Conservation (phyloP, 2,329 filamentous ascomycete species). For the Cadophora malorum region DNA sequence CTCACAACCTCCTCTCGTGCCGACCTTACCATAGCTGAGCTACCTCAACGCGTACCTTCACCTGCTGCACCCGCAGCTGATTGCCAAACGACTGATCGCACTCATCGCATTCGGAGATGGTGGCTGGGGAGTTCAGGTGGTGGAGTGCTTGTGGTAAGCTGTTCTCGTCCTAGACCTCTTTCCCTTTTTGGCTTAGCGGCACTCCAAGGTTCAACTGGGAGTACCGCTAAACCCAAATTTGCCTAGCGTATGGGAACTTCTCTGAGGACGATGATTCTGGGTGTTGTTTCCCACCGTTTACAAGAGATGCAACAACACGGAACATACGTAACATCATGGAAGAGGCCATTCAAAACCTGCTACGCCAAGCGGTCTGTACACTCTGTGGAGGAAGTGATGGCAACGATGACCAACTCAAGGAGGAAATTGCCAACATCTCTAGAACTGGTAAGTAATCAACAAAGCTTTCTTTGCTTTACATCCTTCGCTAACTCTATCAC, state of each 20-base stretch:
- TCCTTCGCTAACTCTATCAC: not conserved
- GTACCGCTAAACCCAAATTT: not conserved
- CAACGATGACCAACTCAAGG: not conserved
- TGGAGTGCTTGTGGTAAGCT: not conserved
- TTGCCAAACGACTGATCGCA: not conserved
- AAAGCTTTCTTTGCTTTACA: conserved; percentile 2
- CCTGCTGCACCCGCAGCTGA: not conserved
- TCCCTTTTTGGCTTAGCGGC: not conserved
- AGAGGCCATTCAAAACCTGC: not conserved
- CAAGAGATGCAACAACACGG: not conserved
- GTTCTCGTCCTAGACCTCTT: not conserved
- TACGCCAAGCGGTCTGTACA: not conserved
- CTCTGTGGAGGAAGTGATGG: not conserved
- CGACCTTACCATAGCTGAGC: not conserved
- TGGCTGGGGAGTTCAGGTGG: not conserved
- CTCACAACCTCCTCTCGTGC: not conserved
- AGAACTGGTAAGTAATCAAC: not conserved
- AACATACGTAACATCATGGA: not conserved
- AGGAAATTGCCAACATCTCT: conserved; percentile 5
- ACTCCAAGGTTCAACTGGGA: not conserved
- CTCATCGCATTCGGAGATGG: not conserved
- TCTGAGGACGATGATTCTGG: not conserved
- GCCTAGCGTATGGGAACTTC: not conserved
- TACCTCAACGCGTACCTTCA: not conserved
- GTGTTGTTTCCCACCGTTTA: not conserved